These are phyloP conservation scores for Tolypocladium ophioglossoides DNA, from an alignment of 2,329 filamentous ascomycete genomes.

Conservation along the genomic window DNA sequence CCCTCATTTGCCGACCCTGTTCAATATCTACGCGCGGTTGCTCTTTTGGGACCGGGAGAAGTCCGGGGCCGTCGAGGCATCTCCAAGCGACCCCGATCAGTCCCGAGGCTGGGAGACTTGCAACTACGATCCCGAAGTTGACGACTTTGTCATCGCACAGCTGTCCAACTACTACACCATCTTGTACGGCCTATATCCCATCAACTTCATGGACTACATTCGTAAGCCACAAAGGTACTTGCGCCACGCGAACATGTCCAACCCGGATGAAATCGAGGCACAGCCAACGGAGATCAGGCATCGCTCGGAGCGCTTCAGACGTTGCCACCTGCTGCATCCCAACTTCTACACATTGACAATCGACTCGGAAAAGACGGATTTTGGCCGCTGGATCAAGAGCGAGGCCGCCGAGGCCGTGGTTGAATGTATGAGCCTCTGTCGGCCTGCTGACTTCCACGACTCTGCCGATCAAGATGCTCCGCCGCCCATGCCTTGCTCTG, in stretches of 20 bases:
- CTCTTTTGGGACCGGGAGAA: conserved; percentile 64
- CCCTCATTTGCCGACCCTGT: conserved; percentile 59
- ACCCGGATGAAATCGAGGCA: conserved; percentile 64
- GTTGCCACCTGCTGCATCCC: conserved; percentile 66
- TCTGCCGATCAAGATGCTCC: conserved; percentile 11
- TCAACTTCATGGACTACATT: conserved; percentile 81
- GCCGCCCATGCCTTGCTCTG: conserved; percentile 10
- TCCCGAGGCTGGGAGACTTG: conserved; percentile 51
- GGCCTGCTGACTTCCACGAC: conserved; percentile 13
- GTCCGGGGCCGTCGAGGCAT: conserved; percentile 25
- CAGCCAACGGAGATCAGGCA: conserved; percentile 68
- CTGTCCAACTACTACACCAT: conserved; percentile 70
- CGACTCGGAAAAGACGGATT: conserved; percentile 69
- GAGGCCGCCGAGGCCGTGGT: conserved; percentile 72
- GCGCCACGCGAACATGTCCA: conserved; percentile 58
- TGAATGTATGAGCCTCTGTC: conserved; percentile 63
- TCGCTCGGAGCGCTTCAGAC: conserved; percentile 63
- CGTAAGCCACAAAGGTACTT: conserved; percentile 72
- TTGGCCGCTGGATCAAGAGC: conserved; percentile 67
- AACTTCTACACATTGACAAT: conserved; percentile 74
- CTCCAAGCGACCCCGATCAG: conserved; percentile 27
- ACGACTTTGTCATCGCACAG: conserved; percentile 53
- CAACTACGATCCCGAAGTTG: conserved; percentile 48
- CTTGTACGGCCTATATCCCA: conserved; percentile 71
- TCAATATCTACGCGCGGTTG: conserved; percentile 71